These are phyloP conservation scores for Plantago lanceolata DNA, from an alignment of 305 asterid species.

Conservation along the genomic window DNA sequence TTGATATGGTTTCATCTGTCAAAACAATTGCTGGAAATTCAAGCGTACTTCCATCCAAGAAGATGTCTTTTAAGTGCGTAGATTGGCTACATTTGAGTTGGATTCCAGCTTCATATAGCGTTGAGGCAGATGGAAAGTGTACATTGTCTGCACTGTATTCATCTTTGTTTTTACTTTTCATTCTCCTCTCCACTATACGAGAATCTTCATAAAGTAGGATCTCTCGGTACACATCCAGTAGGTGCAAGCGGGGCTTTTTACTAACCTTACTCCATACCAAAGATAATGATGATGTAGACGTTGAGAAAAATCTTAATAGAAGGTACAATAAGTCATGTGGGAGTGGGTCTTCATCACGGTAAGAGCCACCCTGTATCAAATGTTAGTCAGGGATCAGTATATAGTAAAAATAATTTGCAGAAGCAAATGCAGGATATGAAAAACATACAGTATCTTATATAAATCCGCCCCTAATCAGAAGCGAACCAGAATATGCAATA, in stretches of 20 bases:
- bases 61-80: slow-evolving; percentile 17
- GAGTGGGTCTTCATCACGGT: no score
- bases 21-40: slow-evolving; percentile 10
- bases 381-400: no score
- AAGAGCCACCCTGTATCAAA: no score
- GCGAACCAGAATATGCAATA: no score
- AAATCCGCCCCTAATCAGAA: no score
- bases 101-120: slow-evolving; percentile 21
- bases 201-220: neutral
- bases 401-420: no score
- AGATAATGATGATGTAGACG: neutral
- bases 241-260: neutral
- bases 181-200: no score
- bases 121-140: slow-evolving; percentile 19
- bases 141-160: neutral
- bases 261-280: neutral
- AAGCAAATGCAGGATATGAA: no score
- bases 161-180: no score
- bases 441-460: no score
- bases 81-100: neutral
- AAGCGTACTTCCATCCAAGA: slow-evolving; percentile 5
- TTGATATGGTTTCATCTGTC: neutral
- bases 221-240: neutral
- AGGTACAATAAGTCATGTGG: no score
- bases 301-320: neutral